These are phyloP conservation scores for Hymenoscyphus linearis DNA, from an alignment of 2,329 filamentous ascomycete species.

Conservation along the genomic window DNA sequence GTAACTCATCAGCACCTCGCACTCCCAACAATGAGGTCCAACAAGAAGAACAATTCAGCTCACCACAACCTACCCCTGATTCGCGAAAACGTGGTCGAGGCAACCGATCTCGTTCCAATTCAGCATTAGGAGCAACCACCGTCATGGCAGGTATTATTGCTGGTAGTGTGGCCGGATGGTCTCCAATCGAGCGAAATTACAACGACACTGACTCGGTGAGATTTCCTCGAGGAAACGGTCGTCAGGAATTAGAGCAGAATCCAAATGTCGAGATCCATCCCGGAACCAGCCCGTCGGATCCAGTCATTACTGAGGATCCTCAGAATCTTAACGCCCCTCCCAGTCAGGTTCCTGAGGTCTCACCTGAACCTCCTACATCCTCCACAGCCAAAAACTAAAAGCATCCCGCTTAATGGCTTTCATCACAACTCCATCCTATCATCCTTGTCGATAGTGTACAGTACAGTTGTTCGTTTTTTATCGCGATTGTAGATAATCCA, in stretches of 20 bases:
- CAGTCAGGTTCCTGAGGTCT: slow-evolving; percentile 26
- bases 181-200: slow-evolving; percentile 58
- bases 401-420: background rate
- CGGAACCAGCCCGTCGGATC: slow-evolving; percentile 42
- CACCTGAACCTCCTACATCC: slow-evolving; percentile 7
- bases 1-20: slow-evolving; percentile 55
- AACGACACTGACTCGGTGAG: slow-evolving; percentile 26
- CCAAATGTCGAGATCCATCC: slow-evolving; percentile 44
- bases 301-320: slow-evolving; percentile 39
- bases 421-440: background rate
- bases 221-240: slow-evolving; percentile 26
- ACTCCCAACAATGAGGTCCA: slow-evolving; percentile 51
- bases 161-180: slow-evolving; percentile 72
- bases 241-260: slow-evolving; percentile 37
- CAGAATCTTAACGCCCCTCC: slow-evolving; percentile 24
- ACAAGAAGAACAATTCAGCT: slow-evolving; percentile 46
- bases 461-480: slow-evolving; percentile 1
- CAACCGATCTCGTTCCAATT: slow-evolving; percentile 57
- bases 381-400: background rate
- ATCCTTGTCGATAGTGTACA: slow-evolving; percentile 14
- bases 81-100: slow-evolving; percentile 62
- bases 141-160: slow-evolving; percentile 83
- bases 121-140: slow-evolving; percentile 66
- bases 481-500: slow-evolving; percentile 12
- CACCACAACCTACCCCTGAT: slow-evolving; percentile 50